Conservation (phyloP, 75 land plant genomes). For the Azolla pinnata region DNA sequence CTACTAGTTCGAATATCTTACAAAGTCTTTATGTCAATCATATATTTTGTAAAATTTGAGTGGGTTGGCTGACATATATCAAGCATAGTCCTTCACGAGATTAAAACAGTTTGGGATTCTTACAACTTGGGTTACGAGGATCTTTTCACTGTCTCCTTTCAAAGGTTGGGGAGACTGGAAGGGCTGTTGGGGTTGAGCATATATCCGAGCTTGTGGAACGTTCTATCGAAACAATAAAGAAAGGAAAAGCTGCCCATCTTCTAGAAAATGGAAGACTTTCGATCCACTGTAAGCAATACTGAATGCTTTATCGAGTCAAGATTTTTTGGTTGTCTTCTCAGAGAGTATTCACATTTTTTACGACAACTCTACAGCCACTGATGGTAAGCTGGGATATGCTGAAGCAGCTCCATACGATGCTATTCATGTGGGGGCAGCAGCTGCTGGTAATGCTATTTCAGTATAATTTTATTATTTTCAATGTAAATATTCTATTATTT, state of each 20-base stretch:
- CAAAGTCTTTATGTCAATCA: no score
- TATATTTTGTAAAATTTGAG: no score
- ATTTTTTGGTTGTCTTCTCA: background rate
- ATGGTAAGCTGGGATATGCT: slow-evolving; percentile 30
- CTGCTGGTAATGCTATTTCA: slow-evolving; percentile 11
- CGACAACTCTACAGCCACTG: slow-evolving; percentile 7
- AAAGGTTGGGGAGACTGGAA: slow-evolving; percentile 28
- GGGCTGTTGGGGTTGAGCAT: slow-evolving; percentile 31
- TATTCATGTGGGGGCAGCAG: slow-evolving; percentile 41
- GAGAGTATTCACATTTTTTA: background rate
- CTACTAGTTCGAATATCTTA: no score
- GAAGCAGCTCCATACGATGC: slow-evolving; percentile 30
- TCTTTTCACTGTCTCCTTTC: background rate
- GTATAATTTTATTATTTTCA: background rate
- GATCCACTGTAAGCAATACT: slow-evolving; percentile 15
- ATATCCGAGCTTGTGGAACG: slow-evolving; percentile 30
- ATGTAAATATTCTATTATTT: background rate
- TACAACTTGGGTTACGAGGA: no score
- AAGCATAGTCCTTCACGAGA: no score
- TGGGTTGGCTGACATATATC: no score
- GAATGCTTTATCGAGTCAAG: background rate
- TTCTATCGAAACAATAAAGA: slow-evolving; percentile 24
- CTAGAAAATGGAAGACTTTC: slow-evolving; percentile 26
- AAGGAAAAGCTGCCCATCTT: slow-evolving; percentile 16
- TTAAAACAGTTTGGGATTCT: no score